Percentiles rank a stretch among this genome's conserved stretches.
Evolutionary conservation across 2,329 filamentous ascomycete genomes (phyloP).

Genomic region (Cryphonectria parasitica): DNA sequence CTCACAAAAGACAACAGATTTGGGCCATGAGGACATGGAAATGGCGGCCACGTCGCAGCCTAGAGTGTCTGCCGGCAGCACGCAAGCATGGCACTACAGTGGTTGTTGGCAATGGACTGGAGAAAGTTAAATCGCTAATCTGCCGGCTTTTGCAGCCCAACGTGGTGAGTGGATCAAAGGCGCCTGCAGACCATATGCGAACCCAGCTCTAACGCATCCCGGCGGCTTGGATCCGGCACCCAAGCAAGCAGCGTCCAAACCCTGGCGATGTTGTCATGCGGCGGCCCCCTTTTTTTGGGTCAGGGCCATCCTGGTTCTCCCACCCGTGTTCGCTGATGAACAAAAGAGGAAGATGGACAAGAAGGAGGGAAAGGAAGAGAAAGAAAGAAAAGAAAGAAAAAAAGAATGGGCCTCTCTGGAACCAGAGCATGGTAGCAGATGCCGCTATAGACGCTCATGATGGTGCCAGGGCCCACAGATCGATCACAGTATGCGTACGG

Average conservation of each 20-base stretch:
- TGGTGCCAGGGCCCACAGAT: neutral
- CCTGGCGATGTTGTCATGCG: slow-evolving; percentile 13
- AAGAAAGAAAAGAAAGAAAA: slow-evolving; percentile 20
- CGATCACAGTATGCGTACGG: slow-evolving; percentile 2
- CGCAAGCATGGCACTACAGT: slow-evolving; percentile 10
- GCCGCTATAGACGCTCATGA: neutral
- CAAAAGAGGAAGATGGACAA: slow-evolving; percentile 8
- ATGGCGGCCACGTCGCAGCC: slow-evolving; percentile 14
- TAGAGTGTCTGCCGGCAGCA: neutral
- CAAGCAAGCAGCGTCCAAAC: slow-evolving; percentile 15
- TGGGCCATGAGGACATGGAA: neutral
- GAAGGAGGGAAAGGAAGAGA: neutral
- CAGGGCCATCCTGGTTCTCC: slow-evolving; percentile 16
- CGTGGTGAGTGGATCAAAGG: slow-evolving; percentile 12
- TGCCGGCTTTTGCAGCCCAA: slow-evolving; percentile 21
- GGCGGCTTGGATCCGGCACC: slow-evolving; percentile 28
- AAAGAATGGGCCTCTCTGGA: slow-evolving; percentile 20
- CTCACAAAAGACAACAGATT: neutral
- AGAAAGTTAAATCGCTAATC: slow-evolving; percentile 12
- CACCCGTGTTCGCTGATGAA: slow-evolving; percentile 22
- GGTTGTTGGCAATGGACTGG: slow-evolving; percentile 2
- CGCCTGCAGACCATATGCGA: slow-evolving; percentile 16
- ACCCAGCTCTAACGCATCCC: slow-evolving; percentile 22
- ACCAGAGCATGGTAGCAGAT: neutral
- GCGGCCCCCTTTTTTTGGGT: slow-evolving; percentile 12